phyloP scores from a whole-genome alignment of 352 stramenopile species.

The Hyaloperonospora arabidopsidis region DNA sequence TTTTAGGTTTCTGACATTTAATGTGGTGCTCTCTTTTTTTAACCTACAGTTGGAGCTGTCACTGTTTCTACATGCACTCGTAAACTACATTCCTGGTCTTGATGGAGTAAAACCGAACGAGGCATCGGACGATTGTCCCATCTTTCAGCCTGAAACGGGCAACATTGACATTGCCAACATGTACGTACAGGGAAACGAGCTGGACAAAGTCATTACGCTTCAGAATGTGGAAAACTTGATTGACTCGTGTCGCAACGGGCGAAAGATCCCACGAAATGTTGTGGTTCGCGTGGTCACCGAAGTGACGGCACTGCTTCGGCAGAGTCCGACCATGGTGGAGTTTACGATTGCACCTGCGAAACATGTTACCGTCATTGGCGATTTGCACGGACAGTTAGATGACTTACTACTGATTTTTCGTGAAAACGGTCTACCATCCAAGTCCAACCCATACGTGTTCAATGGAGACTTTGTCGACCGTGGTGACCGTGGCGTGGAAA shows the following conservation, averaged over 20 bases:
- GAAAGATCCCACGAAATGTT: slow-evolving; percentile 67
- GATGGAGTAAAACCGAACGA: slow-evolving; percentile 34
- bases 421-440: slow-evolving; percentile 70
- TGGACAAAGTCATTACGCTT: slow-evolving; percentile 58
- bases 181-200: slow-evolving; percentile 57
- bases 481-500: slow-evolving; percentile 70
- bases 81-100: slow-evolving; percentile 67
- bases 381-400: slow-evolving; percentile 82
- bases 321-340: slow-evolving; percentile 57
- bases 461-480: slow-evolving; percentile 84
- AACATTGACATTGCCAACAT: slow-evolving; percentile 82
- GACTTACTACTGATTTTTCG: slow-evolving; percentile 78
- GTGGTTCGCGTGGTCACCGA: slow-evolving; percentile 70
- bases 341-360: slow-evolving; percentile 60
- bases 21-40: slow-evolving; percentile 1
- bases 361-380: slow-evolving; percentile 73
- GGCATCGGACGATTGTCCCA: slow-evolving; percentile 2
- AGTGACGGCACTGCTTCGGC: slow-evolving; percentile 40
- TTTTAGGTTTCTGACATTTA: background rate
- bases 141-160: slow-evolving; percentile 53
- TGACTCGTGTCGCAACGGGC: slow-evolving; percentile 70
- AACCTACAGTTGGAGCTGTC: slow-evolving; percentile 58
- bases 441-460: slow-evolving; percentile 79
- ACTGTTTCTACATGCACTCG: slow-evolving; percentile 66
- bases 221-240: slow-evolving; percentile 62